Base-by-base conservation (phyloP, 768 basidiomycete species). In the Asterophora lycoperdoides region DNA sequence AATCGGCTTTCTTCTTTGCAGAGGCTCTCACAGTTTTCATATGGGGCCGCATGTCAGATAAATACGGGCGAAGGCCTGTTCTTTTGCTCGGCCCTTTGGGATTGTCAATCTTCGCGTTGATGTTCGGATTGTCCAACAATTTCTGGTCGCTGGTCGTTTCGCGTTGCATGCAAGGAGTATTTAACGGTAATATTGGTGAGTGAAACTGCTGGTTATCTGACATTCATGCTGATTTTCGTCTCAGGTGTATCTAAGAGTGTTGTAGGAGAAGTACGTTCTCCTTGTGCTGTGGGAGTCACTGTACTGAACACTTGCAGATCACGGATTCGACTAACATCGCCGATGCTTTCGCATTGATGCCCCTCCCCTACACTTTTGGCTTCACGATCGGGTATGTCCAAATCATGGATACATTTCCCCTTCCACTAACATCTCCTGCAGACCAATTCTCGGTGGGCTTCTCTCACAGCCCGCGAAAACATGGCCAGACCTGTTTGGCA, bases 361-460 rank as follows among this genome's bases (percentile, higher is more conserved):
- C 65, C 15, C 30, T 66, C 9, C 57, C 62, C 49, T 66, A 63
- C 62, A 60, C 54, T 15, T 39, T 56, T 8, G 66, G 66, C 11
- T 46, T 49, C 6, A 60, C 58, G 1, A 26, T 65, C 23, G 64
- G 60, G 66, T 64, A 52, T 4, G 56, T 44, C 13, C 20, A 17
- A 18, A 8, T 15, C 34, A 20, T 29, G 13, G 13, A 13, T 41
- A 4, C 35, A 18, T 2, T 29, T 32, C 11, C 1, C 33, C 28
- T 17, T 28, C 11, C n/a, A n/a, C n/a, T 34, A 15, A 39, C 8
- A 11, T n/a, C 2, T 23, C 1, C 7, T 38, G 1, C 32, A 86
- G 86, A 1, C 86, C 86, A 11, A 68, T 80, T 19, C 14, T 69
- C 3, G 69, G 69, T n/a, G 69, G 69, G 19, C 10, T 59, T 8